Conservation (phyloP, 2,329 filamentous ascomycete species). For the Amesomyces nigricolor region DNA sequence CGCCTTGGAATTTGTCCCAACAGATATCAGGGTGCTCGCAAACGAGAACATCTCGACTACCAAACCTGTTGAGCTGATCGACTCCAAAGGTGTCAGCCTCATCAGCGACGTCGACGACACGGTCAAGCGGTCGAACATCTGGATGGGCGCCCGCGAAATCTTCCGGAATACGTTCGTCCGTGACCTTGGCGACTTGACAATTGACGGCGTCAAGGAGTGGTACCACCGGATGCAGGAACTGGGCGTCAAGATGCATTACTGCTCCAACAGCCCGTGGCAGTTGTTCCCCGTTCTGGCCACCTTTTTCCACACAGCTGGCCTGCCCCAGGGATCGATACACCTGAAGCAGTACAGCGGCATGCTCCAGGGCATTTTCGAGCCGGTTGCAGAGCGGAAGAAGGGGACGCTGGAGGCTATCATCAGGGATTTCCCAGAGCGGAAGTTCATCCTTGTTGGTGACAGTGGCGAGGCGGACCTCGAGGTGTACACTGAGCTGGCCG, state of each 20-base stretch:
- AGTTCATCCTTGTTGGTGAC: slow-evolving; percentile 88
- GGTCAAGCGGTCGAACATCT: slow-evolving; percentile 90
- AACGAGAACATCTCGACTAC: slow-evolving; percentile 79
- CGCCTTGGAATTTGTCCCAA: slow-evolving; percentile 82
- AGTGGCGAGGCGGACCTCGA: slow-evolving; percentile 96
- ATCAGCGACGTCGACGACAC: slow-evolving; percentile 99
- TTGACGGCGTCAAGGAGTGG: slow-evolving; percentile 87
- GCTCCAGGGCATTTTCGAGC: slow-evolving; percentile 96
- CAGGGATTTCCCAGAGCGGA: slow-evolving; percentile 80
- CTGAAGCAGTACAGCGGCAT: slow-evolving; percentile 95
- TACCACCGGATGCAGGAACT: slow-evolving; percentile 70
- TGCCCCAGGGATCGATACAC: slow-evolving; percentile 87
- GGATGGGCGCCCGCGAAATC: slow-evolving; percentile 81
- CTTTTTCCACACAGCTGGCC: slow-evolving; percentile 72
- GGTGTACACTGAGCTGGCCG: slow-evolving; percentile 89
- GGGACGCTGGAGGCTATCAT: slow-evolving; percentile 79
- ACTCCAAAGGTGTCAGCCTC: slow-evolving; percentile 75
- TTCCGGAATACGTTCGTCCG: slow-evolving; percentile 94
- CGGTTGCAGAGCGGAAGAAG: slow-evolving; percentile 91
- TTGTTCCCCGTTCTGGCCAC: slow-evolving; percentile 82
- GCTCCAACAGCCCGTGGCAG: slow-evolving; percentile 99
- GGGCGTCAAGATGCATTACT: slow-evolving; percentile 89
- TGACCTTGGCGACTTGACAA: slow-evolving; percentile 71
- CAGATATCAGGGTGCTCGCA: slow-evolving; percentile 79
- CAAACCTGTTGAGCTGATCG: slow-evolving; percentile 70